A percentile compares a stretch with the other conserved stretches of the same genome.
Evolutionary conservation across 768 basidiomycete genomes (phyloP).

Genomic region (Leucocoprinus birnbaumii): DNA sequence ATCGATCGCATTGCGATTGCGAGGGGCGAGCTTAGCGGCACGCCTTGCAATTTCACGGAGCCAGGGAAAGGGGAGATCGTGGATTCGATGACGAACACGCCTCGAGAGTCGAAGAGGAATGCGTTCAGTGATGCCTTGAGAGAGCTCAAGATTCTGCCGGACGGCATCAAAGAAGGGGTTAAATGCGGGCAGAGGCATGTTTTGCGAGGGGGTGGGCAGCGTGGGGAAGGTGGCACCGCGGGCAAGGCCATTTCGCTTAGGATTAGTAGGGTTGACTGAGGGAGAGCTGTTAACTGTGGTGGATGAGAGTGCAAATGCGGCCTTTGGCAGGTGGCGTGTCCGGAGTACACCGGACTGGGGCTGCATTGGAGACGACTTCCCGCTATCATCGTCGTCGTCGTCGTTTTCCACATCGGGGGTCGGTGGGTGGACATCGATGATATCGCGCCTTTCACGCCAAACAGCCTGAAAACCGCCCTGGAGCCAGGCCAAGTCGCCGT

Average conservation of each 20-base stretch:
- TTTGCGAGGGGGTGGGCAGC: slow-evolving; percentile 16
- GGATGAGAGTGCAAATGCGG: slow-evolving; percentile 60
- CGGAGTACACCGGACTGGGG: slow-evolving; percentile 37
- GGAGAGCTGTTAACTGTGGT: slow-evolving; percentile 31
- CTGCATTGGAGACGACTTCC: neutral
- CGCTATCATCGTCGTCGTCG: slow-evolving; percentile 39
- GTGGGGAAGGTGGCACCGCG: slow-evolving; percentile 17
- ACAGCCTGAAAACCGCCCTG: slow-evolving; percentile 81
- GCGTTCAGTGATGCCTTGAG: slow-evolving; percentile 71
- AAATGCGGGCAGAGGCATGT: slow-evolving; percentile 35
- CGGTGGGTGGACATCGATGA: slow-evolving; percentile 50
- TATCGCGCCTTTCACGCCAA: slow-evolving; percentile 46
- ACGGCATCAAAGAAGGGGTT: slow-evolving; percentile 98
- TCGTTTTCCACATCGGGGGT: slow-evolving; percentile 53
- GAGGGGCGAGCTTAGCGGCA: slow-evolving; percentile 30
- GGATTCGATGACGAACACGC: slow-evolving; percentile 53
- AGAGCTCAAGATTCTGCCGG: slow-evolving; percentile 82
- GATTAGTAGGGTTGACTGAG: slow-evolving; percentile 18
- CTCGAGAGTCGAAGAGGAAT: slow-evolving; percentile 65
- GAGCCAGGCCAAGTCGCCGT: slow-evolving; percentile 72
- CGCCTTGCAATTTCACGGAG: slow-evolving; percentile 66
- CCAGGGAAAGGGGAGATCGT: slow-evolving; percentile 80
- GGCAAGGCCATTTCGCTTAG: slow-evolving; percentile 15
- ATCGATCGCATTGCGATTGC: slow-evolving; percentile 17
- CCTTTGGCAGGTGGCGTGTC: slow-evolving; percentile 57